Base-by-base conservation (phyloP, 2,329 filamentous ascomycete species). In the Drechmeria coniospora region DNA sequence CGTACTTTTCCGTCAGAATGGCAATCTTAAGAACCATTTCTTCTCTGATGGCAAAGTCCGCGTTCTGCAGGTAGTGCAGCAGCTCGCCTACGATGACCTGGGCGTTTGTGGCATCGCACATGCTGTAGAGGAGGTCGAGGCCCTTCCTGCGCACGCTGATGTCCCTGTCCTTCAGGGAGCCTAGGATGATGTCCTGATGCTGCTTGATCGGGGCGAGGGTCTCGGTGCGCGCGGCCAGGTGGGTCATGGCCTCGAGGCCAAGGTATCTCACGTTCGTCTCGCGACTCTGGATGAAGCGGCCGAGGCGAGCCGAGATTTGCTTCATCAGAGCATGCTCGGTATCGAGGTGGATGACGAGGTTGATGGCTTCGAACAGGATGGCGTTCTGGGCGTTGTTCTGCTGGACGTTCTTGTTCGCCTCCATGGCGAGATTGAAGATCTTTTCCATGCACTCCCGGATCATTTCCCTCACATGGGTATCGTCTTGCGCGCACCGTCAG, bases 1-100 rank as follows among this genome's bases (percentile, higher is more conserved):
- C 90, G 50, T 98, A 98, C 50, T 95, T 95, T 51, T 98, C 90
- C 1, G 92, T 95, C 38, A 98, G 56, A 45, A 98, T 98, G 28
- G 90, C 90, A 54, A 98, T 93, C 59, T 98, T 98, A 36, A 98
- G 64, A 4, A 95, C 90, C 90, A 98, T 98, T 53, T 98, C 90
- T 57, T 98, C 92, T 37, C 92, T 74, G 43, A 98, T 94, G 5
- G 87, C 87, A 52, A 93, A 98, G 53, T 98, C 90, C 26, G 90
- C 90, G 31, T 83, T 93, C 46, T 94, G 87, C 7, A 98, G 68
- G 52, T 94, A 95, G 40, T 87, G 82, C 29, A 98, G 59, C 27
- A 98, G 73, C 57, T 98, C 90, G 34, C 80, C 79, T 21, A 98
- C 90, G 39, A 98, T 92, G 8, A 82, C 76, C 38, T 82, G 79